These are phyloP conservation scores for Epichloe typhina DNA, from an alignment of 2,329 filamentous ascomycete species.

Conservation along the genomic window DNA sequence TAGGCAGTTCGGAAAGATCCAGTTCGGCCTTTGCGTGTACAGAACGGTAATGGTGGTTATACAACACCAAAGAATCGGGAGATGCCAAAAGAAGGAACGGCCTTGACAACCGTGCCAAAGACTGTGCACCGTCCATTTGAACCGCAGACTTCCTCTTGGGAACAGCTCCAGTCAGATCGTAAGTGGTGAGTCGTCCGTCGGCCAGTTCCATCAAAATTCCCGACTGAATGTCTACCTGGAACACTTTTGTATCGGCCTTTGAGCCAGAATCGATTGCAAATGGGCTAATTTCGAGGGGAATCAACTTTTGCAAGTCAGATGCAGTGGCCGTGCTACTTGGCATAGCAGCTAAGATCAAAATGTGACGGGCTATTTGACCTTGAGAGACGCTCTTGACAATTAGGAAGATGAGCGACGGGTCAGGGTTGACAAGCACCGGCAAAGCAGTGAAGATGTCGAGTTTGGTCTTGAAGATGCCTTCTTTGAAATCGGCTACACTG, in stretches of 20 bases:
- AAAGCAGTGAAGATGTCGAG: conserved; percentile 39
- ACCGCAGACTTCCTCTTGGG: conserved; percentile 47
- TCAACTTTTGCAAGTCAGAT: conserved; percentile 21
- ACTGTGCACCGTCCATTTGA: conserved; percentile 36
- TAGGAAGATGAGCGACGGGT: conserved; percentile 41
- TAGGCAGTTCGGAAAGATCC: conserved; percentile 28
- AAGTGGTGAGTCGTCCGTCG: conserved; percentile 41
- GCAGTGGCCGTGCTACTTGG: conserved; percentile 12
- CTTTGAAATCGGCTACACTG: conserved; percentile 33
- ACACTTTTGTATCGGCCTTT: conserved; percentile 17
- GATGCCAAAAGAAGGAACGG: conserved; percentile 53
- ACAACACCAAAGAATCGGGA: conserved; percentile 41
- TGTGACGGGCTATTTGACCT: conserved; percentile 17
- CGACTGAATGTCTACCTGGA: conserved; percentile 47
- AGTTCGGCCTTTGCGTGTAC: conserved; percentile 37
- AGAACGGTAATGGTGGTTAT: conserved; percentile 56
- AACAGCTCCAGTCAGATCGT: conserved; percentile 49
- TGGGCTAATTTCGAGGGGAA: conserved; percentile 27
- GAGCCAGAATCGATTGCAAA: conserved; percentile 15
- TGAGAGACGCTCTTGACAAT: conserved; percentile 27
- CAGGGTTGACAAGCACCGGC: conserved; percentile 30
- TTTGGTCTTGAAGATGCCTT: conserved; percentile 42
- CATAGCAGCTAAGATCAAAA: conserved; percentile 21
- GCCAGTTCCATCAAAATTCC: conserved; percentile 50
- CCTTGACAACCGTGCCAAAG: conserved; percentile 54